Evolutionary conservation across 2,329 filamentous ascomycete genomes (phyloP), one percentile per base, ranked within the genome.

Genomic region (Volutella citrinella): DNA sequence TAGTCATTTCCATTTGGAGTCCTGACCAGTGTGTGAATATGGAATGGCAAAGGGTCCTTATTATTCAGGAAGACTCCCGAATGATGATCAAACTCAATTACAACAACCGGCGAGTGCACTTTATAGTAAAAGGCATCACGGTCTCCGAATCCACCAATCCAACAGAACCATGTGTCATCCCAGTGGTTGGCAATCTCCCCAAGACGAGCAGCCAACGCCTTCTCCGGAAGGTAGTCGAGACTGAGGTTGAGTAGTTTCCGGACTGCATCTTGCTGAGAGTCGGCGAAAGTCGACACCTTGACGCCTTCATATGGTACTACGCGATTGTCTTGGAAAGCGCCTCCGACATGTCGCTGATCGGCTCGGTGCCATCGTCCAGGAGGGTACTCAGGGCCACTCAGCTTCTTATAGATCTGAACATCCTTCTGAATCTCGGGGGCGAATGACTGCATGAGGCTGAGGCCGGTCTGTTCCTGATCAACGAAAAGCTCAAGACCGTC

Each of bases 51-150:
- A 2, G 84, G 84, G 56, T 83, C 74, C 33, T 68, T 69, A 54
- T 88, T 90, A 3, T 71, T 78, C 51, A 90, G 60, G 48, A 88
- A 89, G 2, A 89, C 84, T 1, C 84, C 84, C 0, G 76, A 84
- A 57, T 88, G 84, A 55, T 87, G 82, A 50, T 88, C 85, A 44
- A 89, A 84, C 65, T 89, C 84, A 32, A 82, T 65, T 11, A 88
- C 64, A 2, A 86, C 68, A 0, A 89, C 83, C 0, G 84, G 84
- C 47, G 76, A 86, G 58, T 89, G 84, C 7, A 90, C 72, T 2
- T 84, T 70, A 51, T 80, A 89, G 57, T 89, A 89, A 52, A 85
- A 90, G 0, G 84, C 67, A 56, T 88, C 82, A 0, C 74, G 63
- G 35, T 83, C 69, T 1, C 70, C 76, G 45, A 66, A 83, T 0